Evolutionary conservation across 2,329 filamentous ascomycete genomes (phyloP).

Genomic region (Paraphoma sp.): DNA sequence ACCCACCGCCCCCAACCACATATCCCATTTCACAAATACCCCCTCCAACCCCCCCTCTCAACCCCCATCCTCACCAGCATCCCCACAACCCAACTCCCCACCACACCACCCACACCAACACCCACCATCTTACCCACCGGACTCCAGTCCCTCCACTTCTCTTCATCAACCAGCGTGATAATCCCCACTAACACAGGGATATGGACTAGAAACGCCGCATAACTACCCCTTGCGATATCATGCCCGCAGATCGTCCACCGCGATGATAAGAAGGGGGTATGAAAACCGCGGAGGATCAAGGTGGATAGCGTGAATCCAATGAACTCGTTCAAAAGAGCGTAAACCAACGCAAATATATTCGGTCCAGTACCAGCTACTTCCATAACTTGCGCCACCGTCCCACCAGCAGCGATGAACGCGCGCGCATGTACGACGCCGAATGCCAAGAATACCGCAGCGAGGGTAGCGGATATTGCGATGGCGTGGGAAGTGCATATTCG

Average conservation of each 20-base stretch:
- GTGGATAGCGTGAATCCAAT: slow-evolving; percentile 8
- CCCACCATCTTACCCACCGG: slow-evolving; percentile 11
- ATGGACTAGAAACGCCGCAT: slow-evolving; percentile 25
- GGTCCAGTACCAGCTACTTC: slow-evolving; percentile 6
- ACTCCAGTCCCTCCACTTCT: background rate
- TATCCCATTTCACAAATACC: slow-evolving; percentile 7
- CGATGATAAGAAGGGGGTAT: background rate
- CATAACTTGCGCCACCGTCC: background rate
- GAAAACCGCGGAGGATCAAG: background rate
- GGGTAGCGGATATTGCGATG: background rate
- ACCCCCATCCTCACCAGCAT: slow-evolving; percentile 6
- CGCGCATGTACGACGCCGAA: background rate
- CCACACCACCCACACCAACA: slow-evolving; percentile 12
- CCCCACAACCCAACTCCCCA: slow-evolving; percentile 15
- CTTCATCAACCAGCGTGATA: slow-evolving; percentile 13
- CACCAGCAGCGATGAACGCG: background rate
- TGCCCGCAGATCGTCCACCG: slow-evolving; percentile 5
- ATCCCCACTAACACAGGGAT: slow-evolving; percentile 11
- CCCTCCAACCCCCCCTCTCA: slow-evolving; percentile 1
- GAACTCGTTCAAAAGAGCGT: slow-evolving; percentile 18
- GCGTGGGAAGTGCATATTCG: background rate
- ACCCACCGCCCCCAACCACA: background rate
- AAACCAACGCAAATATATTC: slow-evolving; percentile 12
- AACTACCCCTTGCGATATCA: slow-evolving; percentile 18
- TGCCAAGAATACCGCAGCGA: background rate